Conservation (phyloP, 1,139 yeast genomes). For the Kodamaea ohmeri region DNA sequence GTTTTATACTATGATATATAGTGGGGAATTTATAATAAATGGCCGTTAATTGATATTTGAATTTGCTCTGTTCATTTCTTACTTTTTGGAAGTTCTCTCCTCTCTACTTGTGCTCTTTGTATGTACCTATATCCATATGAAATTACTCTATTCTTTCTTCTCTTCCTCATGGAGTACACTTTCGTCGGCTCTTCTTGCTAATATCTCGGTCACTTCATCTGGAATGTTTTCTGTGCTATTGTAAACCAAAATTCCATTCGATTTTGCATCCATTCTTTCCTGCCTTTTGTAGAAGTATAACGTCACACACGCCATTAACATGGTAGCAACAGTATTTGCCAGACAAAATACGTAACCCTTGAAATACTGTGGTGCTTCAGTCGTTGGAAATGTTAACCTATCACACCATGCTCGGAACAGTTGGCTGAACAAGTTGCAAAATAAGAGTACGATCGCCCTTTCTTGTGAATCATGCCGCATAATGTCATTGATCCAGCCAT, state of each 20-base stretch:
- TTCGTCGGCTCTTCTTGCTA: too few species aligned
- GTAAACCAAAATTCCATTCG: conserved; percentile 32
- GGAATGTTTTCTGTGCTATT: conserved; percentile 10
- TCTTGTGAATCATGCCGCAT: conserved; percentile 33
- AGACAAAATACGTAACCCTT: conserved; percentile 48
- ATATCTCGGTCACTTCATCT: conserved; percentile 6
- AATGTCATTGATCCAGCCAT: conserved; percentile 43
- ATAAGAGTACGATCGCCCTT: conserved; percentile 36
- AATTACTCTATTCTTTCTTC: too few species aligned
- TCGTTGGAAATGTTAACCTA: conserved; percentile 21
- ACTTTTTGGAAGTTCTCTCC: too few species aligned
- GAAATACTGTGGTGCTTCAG: conserved; percentile 38
- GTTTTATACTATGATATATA: too few species aligned
- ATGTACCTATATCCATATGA: too few species aligned
- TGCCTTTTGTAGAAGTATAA: conserved; percentile 55
- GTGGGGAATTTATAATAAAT: too few species aligned
- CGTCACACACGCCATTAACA: conserved; percentile 51
- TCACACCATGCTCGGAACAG: conserved; percentile 36
- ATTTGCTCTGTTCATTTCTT: too few species aligned
- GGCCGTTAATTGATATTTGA: too few species aligned
- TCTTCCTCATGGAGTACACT: too few species aligned
- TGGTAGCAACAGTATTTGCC: conserved; percentile 46
- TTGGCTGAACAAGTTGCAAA: conserved; percentile 39
- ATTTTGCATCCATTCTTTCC: conserved; percentile 48
- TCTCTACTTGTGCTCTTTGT: too few species aligned